Evolutionary conservation across 441 rosid species (phyloP).

Genomic region (Jatropha podagrica): DNA sequence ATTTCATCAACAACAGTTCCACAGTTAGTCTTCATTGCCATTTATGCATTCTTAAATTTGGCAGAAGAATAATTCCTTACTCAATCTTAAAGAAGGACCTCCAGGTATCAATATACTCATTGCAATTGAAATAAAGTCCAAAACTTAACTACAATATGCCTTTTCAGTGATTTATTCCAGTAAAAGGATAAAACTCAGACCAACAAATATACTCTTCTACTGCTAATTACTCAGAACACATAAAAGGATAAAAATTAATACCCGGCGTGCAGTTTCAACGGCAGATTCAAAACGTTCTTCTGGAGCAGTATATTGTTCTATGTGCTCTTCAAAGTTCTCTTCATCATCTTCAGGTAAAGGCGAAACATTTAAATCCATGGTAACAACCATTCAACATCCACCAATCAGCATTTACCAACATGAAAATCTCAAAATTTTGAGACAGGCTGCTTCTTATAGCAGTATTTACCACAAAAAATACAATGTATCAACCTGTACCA

Average conservation of each 20-base stretch:
- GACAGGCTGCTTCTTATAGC: background rate
- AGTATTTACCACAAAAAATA: conserved; percentile 7
- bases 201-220: background rate
- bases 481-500: background rate
- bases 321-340: conserved; percentile 61
- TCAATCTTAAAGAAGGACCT: background rate
- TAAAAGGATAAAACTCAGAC: conserved; percentile 8
- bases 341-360: conserved; percentile 99
- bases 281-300: conserved; percentile 67
- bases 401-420: conserved; percentile 38
- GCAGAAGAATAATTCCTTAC: background rate
- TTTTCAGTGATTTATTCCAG: background rate
- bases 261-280: conserved; percentile 85
- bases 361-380: conserved; percentile 91
- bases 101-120: background rate
- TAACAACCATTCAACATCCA: conserved; percentile 68
- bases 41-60: background rate
- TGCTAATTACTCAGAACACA: background rate
- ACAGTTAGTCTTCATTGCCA: background rate
- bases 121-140: background rate
- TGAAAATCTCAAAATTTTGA: conserved; percentile 25
- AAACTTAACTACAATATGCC: background rate
- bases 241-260: conserved; percentile 30
- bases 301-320: conserved; percentile 47
- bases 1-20: background rate